These are phyloP conservation scores for Aspergillus carbonarius DNA, from an alignment of 2,329 filamentous ascomycete genomes.

Conservation along the genomic window DNA sequence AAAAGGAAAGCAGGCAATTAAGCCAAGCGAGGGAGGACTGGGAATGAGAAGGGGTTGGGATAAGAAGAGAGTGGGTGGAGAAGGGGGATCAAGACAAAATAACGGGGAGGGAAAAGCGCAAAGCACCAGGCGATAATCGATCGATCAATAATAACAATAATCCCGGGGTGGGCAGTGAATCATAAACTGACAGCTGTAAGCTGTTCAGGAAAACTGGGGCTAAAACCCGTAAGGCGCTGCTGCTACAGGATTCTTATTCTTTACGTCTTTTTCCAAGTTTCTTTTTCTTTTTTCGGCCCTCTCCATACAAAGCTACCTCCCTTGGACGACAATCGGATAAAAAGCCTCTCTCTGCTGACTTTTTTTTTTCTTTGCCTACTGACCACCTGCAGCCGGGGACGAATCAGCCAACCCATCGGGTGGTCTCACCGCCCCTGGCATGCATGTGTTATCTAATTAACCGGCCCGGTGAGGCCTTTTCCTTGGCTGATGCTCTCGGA, in stretches of 20 bases:
- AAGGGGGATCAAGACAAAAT: constrained; percentile 19
- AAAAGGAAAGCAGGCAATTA: neutral
- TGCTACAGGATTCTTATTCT: neutral
- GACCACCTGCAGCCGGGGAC: neutral
- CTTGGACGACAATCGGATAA: constrained; percentile 8
- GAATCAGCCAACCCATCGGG: constrained; percentile 3
- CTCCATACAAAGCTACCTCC: neutral
- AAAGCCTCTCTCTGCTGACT: constrained; percentile 1
- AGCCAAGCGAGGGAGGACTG: constrained; percentile 8
- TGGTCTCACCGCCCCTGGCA: constrained; percentile 10
- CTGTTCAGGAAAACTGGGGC: neutral
- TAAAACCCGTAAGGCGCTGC: neutral
- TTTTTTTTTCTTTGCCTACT: neutral
- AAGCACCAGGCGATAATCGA: constrained; percentile 8
- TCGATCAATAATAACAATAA: constrained; percentile 8
- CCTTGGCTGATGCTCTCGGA: constrained; percentile 1
- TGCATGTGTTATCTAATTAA: constrained; percentile 4
- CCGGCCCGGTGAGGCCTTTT: constrained; percentile 6
- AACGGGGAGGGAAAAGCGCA: constrained; percentile 12
- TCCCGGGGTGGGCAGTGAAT: constrained; percentile 1
- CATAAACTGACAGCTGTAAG: constrained; percentile 1
- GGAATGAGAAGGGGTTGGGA: constrained; percentile 23
- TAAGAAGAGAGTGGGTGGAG: constrained; percentile 21
- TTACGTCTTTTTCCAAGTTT: neutral
- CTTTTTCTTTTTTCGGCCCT: constrained; percentile 2